Base-by-base conservation (phyloP, 495 filamentous ascomycete species). In the Corynascus novoguineensis region DNA sequence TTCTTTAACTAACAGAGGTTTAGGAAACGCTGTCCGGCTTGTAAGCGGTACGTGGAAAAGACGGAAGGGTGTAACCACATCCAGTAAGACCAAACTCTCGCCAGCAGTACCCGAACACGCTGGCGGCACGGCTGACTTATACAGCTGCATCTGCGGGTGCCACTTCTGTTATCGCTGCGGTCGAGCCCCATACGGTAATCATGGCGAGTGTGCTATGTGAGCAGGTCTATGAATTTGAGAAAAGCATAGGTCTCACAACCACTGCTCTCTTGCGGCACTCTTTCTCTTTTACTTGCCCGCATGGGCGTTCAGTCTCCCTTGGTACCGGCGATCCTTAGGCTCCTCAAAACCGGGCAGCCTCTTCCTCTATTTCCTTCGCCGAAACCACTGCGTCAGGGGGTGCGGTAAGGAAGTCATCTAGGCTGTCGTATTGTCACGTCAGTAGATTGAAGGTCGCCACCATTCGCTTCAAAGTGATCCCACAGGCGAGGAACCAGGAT, bases 141-240 rank as follows among this genome's bases (percentile, higher is more conserved):
- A 17, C 32, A 59, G 56, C 4, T 60, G 60, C 19, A 8, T 44
- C 10, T 66, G 64, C 27, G 64, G 60, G 4, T 53, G 32, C 15
- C 21, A 66, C 12, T 66, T 54, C 19, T 66, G 64, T 24, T 66
- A 66, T 25, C 50, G 55, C n/a, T 66, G 64, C 34, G 64, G 60
- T 8, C 44, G 48, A 44, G 40, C 45, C 4, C 60, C 56, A 1
- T 62, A 41, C n/a, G 48, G 25, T 6, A 52, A 50, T 19, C 59
- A 64, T 29, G 47, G 48, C 5, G 19, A 12, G 1, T 61, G 58
- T 17, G 52, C 27, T 4, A 57, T 60, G 52, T 60, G 52, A 59
- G n/a, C n/a, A n/a, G n/a, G n/a, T n/a, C n/a, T n/a, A n/a, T n/a
- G n/a, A n/a, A n/a, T n/a, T n/a, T n/a, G n/a, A n/a, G n/a, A n/a